Percentiles rank a stretch among this genome's conserved stretches.
These are phyloP conservation scores for Claviceps pazoutovae DNA, from an alignment of 2,329 filamentous ascomycete genomes.

Conservation along the genomic window DNA sequence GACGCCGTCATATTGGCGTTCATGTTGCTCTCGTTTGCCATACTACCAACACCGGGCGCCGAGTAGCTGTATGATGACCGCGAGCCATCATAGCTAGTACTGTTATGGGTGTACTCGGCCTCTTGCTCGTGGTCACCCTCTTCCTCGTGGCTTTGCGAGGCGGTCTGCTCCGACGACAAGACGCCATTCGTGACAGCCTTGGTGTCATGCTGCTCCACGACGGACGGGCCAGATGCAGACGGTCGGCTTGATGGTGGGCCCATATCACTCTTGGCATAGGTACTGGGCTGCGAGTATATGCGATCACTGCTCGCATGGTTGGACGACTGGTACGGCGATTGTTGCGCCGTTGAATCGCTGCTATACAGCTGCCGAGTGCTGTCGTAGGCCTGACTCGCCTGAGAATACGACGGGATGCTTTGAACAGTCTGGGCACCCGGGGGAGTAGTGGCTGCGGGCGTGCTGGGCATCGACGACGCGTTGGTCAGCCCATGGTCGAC, in stretches of 20 bases:
- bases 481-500: slow-evolving; percentile 69
- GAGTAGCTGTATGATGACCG: slow-evolving; percentile 69
- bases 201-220: slow-evolving; percentile 50
- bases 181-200: slow-evolving; percentile 56
- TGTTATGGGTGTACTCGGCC: slow-evolving; percentile 77
- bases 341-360: slow-evolving; percentile 53
- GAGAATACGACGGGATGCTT: slow-evolving; percentile 65
- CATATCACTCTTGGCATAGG: slow-evolving; percentile 79
- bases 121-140: slow-evolving; percentile 63
- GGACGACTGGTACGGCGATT: slow-evolving; percentile 56
- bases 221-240: slow-evolving; percentile 40
- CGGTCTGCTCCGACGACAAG: slow-evolving; percentile 36
- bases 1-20: slow-evolving; percentile 74
- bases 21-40: slow-evolving; percentile 64
- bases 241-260: slow-evolving; percentile 59
- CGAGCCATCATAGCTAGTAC: slow-evolving; percentile 57
- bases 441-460: slow-evolving; percentile 81
- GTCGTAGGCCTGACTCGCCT: slow-evolving; percentile 58
- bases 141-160: slow-evolving; percentile 45
- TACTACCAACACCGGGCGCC: slow-evolving; percentile 48
- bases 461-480: slow-evolving; percentile 74
- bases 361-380: slow-evolving; percentile 67
- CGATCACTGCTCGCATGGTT: slow-evolving; percentile 45
- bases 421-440: slow-evolving; percentile 58
- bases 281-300: slow-evolving; percentile 52